phyloP scores from a whole-genome alignment of 495 filamentous ascomycete genomes.

The Parachaetomium inaequale region DNA sequence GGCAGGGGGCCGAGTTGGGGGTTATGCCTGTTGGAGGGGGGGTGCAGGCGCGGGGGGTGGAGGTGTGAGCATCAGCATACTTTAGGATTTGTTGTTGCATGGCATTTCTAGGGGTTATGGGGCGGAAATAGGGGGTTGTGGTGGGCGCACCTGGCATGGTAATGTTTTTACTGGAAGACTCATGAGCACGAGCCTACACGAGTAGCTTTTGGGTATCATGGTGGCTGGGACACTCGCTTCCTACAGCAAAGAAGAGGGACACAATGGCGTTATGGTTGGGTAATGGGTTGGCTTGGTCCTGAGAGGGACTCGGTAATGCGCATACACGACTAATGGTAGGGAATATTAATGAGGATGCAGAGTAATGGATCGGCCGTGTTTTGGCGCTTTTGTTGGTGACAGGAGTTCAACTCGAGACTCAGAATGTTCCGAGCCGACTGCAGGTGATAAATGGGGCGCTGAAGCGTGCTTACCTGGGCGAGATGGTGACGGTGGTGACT shows the following conservation, averaged over 20 bases:
- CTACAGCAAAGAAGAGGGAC: neutral
- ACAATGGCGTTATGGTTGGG: neutral
- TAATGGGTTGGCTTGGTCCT: neutral
- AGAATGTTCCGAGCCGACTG: too few relatives aligned
- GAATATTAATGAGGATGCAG: neutral
- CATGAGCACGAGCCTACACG: neutral
- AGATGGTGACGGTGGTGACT: neutral
- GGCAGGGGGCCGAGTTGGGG: conserved; percentile 65
- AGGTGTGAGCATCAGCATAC: conserved; percentile 27
- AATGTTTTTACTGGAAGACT: too few relatives aligned
- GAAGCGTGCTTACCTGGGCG: neutral
- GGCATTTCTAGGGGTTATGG: too few relatives aligned
- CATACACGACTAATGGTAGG: conserved; percentile 3
- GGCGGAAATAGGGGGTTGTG: too few relatives aligned
- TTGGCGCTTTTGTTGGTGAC: neutral
- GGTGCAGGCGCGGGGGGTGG: conserved; percentile 34
- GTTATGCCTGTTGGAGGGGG: conserved; percentile 37
- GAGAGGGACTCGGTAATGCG: neutral
- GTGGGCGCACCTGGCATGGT: too few relatives aligned
- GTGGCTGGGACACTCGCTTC: neutral
- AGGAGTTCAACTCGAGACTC: too few relatives aligned
- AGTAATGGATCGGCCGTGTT: neutral
- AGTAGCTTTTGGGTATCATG: neutral
- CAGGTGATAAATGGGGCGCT: too few relatives aligned
- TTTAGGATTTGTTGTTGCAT: too few relatives aligned